phyloP scores from a whole-genome alignment of 2,329 filamentous ascomycete genomes.

The Zymoseptoria brevis region DNA sequence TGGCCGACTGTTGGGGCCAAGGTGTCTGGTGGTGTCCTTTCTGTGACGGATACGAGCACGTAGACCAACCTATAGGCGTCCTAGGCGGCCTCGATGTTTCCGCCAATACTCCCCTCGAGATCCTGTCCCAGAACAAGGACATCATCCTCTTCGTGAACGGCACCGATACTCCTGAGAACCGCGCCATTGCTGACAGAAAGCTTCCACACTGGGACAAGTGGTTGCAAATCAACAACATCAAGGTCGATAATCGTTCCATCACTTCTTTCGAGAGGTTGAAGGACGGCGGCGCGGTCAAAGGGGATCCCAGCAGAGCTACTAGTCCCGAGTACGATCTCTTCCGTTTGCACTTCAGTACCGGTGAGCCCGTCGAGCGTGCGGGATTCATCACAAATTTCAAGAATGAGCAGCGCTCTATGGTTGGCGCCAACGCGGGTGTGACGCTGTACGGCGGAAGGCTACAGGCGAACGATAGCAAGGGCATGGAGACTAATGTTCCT shows the following conservation, averaged over 20 bases:
- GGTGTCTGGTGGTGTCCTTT: conserved; percentile 21
- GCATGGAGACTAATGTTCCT: conserved; percentile 6
- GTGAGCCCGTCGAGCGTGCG: conserved; percentile 4
- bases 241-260: conserved; percentile 9
- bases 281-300: conserved; percentile 6
- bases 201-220: conserved; percentile 10
- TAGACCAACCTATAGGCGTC: conserved; percentile 8
- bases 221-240: conserved; percentile 7
- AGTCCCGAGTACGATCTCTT: conserved; percentile 11
- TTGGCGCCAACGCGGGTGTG: conserved; percentile 5
- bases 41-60: conserved; percentile 19
- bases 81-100: conserved; percentile 5
- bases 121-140: conserved; percentile 8
- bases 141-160: conserved; percentile 11
- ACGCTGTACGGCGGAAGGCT: conserved; percentile 6
- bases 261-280: conserved; percentile 3
- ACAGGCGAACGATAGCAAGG: conserved; percentile 6
- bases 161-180: conserved; percentile 8
- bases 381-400: conserved; percentile 9
- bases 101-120: conserved; percentile 6
- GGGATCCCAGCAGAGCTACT: conserved; percentile 8
- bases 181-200: conserved; percentile 4
- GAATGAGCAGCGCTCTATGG: conserved; percentile 5
- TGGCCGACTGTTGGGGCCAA: conserved; percentile 19
- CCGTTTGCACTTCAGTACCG: conserved; percentile 5